Conservation (phyloP, 805 yeast genomes). For the Kodamaea sagamina region DNA sequence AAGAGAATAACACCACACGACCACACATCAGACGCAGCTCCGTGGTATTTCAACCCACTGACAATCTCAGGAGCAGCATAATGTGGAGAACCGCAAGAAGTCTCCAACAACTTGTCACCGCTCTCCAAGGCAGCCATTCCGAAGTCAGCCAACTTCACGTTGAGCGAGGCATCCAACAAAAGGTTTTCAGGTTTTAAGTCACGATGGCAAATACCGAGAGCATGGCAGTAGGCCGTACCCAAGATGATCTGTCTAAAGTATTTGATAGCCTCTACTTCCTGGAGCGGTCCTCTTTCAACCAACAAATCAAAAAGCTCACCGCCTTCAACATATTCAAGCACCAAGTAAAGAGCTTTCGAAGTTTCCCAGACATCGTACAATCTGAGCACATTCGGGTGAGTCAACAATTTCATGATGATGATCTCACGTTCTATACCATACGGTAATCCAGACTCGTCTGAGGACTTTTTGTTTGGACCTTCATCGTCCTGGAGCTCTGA, state of each 20-base stretch:
- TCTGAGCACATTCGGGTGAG: conserved; percentile 91
- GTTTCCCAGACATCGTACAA: conserved; percentile 98
- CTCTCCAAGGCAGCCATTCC: conserved; percentile 89
- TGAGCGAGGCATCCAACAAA: conserved; percentile 62
- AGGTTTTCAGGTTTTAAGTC: conserved; percentile 83
- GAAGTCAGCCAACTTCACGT: conserved; percentile 80
- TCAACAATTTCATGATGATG: conserved; percentile 91
- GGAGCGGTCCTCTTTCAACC: conserved; percentile 68
- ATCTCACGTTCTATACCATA: conserved; percentile 97
- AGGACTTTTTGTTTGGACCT: conserved; percentile 26
- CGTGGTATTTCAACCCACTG: conserved; percentile 74
- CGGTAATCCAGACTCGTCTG: conserved; percentile 68
- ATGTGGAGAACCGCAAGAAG: conserved; percentile 87
- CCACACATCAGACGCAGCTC: conserved; percentile 86
- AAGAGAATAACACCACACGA: conserved; percentile 83
- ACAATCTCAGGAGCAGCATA: conserved; percentile 89
- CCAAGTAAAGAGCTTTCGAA: conserved; percentile 79
- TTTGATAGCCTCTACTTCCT: conserved; percentile 71
- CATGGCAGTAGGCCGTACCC: conserved; percentile 81
- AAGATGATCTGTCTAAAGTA: conserved; percentile 75
- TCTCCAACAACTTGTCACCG: conserved; percentile 67
- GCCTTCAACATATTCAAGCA: conserved; percentile 83
- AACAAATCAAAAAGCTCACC: conserved; percentile 79
- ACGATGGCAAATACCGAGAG: conserved; percentile 76
- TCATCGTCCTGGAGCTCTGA: conserved; percentile 45